Evolutionary conservation across 192 early-diverging fungal genomes (phyloP), one percentile per base, ranked within the genome.

Genomic region (Mortierella antarctica): DNA sequence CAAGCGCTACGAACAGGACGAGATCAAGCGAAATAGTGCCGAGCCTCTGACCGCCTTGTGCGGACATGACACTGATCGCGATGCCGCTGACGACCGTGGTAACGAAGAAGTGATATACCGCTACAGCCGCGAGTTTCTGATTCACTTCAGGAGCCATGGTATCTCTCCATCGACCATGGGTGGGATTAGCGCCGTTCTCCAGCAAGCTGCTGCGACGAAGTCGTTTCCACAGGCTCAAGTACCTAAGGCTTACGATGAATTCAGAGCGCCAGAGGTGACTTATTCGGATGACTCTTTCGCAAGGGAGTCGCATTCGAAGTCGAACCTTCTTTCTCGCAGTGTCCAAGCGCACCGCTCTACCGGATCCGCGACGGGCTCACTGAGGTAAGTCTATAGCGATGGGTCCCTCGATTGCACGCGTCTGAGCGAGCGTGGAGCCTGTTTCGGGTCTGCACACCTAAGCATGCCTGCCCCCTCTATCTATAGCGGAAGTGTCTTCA

Each of bases 41-140:
- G 7, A 40, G 56, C 14, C 21, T 23, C 9, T 15, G 14, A 44
- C 31, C 31, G 31, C 31, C 31, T 31, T 31, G 31, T 31, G 31
- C 31, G 31, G 31, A 31, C 31, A 31, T 3, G 31, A 31, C 31
- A 31, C 31, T 31, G 31, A 31, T 31, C 31, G 31, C 3, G 1
- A 31, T 31, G 31, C 31, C 31, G 31, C 1, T 31, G 31, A 31
- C 31, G 31, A 31, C 31, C 31, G 31, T 31, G 31, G 3, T 31
- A 31, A 54, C 5, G 63, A 65, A 15, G 13, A 65, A 42, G 54
- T 13, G 54, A 39, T 15, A 44, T 15, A 13, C 14, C 59, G 63
- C 6, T 70, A 70, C 41, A 50, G 55, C 41, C 58, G 68, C 17
- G 68, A 70, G 10, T 70, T 70, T 31, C 21, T 70, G 42, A 45